A percentile compares a stretch with the other conserved stretches of the same genome.
These are phyloP conservation scores for Oemleria cerasiformis DNA, from an alignment of 306 rosid genomes.

Conservation along the genomic window DNA sequence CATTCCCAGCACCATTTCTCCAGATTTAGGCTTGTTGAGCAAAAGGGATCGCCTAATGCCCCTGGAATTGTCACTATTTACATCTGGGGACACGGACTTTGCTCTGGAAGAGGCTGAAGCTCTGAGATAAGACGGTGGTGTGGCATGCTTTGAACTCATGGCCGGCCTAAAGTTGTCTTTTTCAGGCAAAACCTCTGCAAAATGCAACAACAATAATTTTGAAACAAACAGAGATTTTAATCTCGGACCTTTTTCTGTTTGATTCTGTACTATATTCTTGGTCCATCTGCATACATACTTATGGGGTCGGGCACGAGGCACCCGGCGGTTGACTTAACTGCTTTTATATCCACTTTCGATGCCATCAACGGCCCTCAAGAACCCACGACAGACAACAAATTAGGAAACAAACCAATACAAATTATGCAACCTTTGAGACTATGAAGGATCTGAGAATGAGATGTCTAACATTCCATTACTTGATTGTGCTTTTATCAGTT, in stretches of 20 bases:
- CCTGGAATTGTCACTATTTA: constrained; percentile 33
- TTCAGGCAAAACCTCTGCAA: background rate
- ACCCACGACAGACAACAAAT: background rate
- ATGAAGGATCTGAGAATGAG: background rate
- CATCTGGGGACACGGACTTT: constrained; percentile 41
- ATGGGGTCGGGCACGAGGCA: background rate
- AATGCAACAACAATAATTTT: background rate
- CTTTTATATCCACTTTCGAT: background rate
- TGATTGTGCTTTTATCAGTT: constrained; percentile 2
- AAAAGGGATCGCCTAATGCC: constrained; percentile 34
- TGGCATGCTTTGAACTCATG: constrained; percentile 36
- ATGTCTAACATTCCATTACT: background rate
- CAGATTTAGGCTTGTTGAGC: constrained; percentile 42
- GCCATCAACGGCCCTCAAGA: background rate
- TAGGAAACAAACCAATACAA: background rate
- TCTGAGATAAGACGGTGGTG: constrained; percentile 44
- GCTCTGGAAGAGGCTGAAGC: constrained; percentile 42
- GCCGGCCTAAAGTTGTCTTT: constrained; percentile 6
- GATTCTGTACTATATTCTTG: background rate
- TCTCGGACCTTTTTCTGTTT: background rate
- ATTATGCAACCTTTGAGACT: background rate
- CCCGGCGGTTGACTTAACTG: constrained; percentile 5
- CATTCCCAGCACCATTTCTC: constrained; percentile 37
- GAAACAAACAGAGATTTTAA: constrained; percentile 3
- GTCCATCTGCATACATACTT: background rate